phyloP scores from a whole-genome alignment of 2,329 filamentous ascomycete species.

The Diaporthe amygdali region DNA sequence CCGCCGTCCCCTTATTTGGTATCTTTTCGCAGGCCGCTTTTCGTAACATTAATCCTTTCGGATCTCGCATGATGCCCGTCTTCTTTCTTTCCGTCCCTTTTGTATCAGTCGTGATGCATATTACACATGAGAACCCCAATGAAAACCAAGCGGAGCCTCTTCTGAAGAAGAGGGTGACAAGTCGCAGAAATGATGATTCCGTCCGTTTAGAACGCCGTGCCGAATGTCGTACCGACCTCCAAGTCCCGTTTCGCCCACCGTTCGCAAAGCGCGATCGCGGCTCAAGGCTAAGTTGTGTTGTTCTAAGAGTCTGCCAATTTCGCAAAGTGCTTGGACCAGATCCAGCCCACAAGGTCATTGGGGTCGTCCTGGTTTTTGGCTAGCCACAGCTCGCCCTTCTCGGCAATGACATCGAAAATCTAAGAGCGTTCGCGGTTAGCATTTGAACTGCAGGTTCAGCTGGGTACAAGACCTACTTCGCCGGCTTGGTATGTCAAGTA shows the following conservation, averaged over 20 bases:
- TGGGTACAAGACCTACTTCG: constrained; percentile 62
- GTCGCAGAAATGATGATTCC: background rate
- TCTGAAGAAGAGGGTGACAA: background rate
- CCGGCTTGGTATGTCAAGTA: constrained; percentile 95
- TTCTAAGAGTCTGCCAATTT: constrained; percentile 59
- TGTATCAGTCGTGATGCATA: constrained; percentile 25
- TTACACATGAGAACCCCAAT: constrained; percentile 21
- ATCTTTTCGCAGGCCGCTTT: constrained; percentile 24
- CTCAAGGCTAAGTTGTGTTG: background rate
- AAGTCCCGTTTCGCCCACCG: background rate
- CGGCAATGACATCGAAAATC: constrained; percentile 91
- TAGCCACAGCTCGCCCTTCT: constrained; percentile 97
- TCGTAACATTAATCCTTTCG: constrained; percentile 20
- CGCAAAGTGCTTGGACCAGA: constrained; percentile 98
- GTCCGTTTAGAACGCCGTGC: constrained; percentile 18
- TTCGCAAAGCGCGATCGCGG: constrained; percentile 5
- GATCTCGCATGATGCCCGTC: constrained; percentile 4
- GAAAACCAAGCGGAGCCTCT: background rate
- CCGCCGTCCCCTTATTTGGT: constrained; percentile 14
- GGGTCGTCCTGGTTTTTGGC: constrained; percentile 96
- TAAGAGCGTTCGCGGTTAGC: constrained; percentile 35
- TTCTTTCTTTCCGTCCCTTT: constrained; percentile 4
- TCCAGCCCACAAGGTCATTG: constrained; percentile 84
- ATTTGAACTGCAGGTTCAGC: background rate
- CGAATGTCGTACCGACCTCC: constrained; percentile 6